Conservation (phyloP, 257 asterid genomes). For the Striga asiatica region DNA sequence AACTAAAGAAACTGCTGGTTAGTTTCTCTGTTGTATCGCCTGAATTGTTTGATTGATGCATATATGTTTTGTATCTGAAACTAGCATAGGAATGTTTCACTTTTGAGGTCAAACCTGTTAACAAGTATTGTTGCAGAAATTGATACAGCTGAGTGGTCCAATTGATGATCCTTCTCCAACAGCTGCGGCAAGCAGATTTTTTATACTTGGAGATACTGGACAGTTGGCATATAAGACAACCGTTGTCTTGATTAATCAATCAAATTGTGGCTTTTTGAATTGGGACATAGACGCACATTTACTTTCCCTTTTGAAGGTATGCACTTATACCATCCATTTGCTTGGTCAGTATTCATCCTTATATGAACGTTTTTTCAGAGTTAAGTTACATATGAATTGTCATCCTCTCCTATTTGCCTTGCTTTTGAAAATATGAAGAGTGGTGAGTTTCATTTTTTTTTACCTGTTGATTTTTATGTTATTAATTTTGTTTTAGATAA, state of each 20-base stretch:
- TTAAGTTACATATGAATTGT: background rate
- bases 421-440: background rate
- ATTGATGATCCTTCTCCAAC: conserved; percentile 71
- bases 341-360: background rate
- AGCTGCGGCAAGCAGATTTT: conserved; percentile 51
- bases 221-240: conserved; percentile 57
- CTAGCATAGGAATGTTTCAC: conserved; percentile 4
- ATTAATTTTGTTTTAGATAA: no score
- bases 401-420: background rate
- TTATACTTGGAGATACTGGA: conserved; percentile 59
- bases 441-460: background rate
- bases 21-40: conserved; percentile 19
- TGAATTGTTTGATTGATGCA: conserved; percentile 6
- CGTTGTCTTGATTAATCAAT: conserved; percentile 53
- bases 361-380: background rate
- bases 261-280: conserved; percentile 58
- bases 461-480: no score
- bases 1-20: conserved; percentile 71
- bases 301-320: conserved; percentile 85
- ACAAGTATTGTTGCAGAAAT: conserved; percentile 25
- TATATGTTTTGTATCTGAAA: conserved; percentile 2
- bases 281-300: conserved; percentile 58
- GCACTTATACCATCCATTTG: conserved; percentile 10
- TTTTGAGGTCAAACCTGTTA: background rate
- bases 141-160: conserved; percentile 26